These are phyloP conservation scores for Rutstroemia sp. DNA, from an alignment of 2,329 filamentous ascomycete species.

Conservation along the genomic window DNA sequence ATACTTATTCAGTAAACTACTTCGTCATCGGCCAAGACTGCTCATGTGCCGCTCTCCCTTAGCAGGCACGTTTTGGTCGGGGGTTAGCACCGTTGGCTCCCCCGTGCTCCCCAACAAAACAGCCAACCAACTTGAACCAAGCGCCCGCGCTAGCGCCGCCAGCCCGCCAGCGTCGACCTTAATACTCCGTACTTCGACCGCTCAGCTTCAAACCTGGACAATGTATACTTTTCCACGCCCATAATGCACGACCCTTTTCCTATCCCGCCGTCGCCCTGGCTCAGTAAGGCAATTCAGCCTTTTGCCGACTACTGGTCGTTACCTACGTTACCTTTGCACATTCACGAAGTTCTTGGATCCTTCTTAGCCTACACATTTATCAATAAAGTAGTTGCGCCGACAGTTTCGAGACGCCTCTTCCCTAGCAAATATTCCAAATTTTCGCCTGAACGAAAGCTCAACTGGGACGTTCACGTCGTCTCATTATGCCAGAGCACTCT, in stretches of 20 bases:
- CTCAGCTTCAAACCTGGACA: too few species aligned
- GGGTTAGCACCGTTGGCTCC: too few species aligned
- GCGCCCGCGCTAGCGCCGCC: too few species aligned
- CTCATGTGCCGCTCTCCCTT: too few species aligned
- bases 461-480: conserved; percentile 82
- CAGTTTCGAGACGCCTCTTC: conserved; percentile 54
- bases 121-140: too few species aligned
- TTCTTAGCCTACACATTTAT: conserved; percentile 62
- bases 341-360: conserved; percentile 66
- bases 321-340: conserved; percentile 63
- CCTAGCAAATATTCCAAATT: conserved; percentile 56
- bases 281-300: conserved; percentile 49
- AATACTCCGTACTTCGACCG: background rate
- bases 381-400: conserved; percentile 59
- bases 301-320: conserved; percentile 55
- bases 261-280: conserved; percentile 48
- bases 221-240: background rate
- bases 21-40: background rate
- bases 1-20: background rate
- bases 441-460: conserved; percentile 56
- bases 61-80: too few species aligned
- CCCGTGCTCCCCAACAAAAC: too few species aligned
- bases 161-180: too few species aligned
- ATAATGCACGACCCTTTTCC: conserved; percentile 52
- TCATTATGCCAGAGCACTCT: conserved; percentile 70